Conservation (phyloP, 495 filamentous ascomycete species). For the Neurospora sp. region DNA sequence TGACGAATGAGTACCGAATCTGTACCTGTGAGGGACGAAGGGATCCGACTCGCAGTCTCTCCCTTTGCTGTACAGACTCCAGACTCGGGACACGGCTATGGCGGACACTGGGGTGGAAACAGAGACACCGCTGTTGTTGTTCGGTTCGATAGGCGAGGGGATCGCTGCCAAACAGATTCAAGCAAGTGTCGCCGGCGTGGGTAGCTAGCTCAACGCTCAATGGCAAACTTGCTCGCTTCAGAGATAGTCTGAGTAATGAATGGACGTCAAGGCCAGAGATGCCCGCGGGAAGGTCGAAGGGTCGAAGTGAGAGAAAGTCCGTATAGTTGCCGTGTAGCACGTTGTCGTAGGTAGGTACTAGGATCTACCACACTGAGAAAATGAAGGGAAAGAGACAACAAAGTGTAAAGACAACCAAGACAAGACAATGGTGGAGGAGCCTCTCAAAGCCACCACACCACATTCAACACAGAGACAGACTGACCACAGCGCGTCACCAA, state of each 20-base stretch:
- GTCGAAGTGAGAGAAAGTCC: background rate
- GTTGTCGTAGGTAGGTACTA: background rate
- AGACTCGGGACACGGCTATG: background rate
- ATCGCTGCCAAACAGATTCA: background rate
- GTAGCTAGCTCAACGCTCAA: background rate
- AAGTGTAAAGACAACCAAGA: background rate
- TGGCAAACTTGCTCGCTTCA: background rate
- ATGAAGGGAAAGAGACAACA: background rate
- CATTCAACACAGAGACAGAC: background rate
- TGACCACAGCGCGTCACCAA: background rate
- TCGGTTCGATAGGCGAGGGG: background rate
- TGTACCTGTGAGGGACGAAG: background rate
- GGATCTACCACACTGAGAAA: background rate
- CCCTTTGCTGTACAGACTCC: background rate
- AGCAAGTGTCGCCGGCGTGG: background rate
- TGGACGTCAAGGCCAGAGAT: background rate
- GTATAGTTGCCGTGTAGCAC: background rate
- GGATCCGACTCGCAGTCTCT: background rate
- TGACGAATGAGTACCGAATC: background rate
- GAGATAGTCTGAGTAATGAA: background rate
- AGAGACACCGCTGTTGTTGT: background rate
- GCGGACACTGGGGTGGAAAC: background rate
- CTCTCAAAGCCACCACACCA: background rate
- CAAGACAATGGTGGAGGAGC: background rate
- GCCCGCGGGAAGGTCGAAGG: background rate